Percentiles rank a stretch among this genome's conserved stretches.
phyloP scores from a whole-genome alignment of 768 basidiomycete genomes.

The Auricularia heimuer region DNA sequence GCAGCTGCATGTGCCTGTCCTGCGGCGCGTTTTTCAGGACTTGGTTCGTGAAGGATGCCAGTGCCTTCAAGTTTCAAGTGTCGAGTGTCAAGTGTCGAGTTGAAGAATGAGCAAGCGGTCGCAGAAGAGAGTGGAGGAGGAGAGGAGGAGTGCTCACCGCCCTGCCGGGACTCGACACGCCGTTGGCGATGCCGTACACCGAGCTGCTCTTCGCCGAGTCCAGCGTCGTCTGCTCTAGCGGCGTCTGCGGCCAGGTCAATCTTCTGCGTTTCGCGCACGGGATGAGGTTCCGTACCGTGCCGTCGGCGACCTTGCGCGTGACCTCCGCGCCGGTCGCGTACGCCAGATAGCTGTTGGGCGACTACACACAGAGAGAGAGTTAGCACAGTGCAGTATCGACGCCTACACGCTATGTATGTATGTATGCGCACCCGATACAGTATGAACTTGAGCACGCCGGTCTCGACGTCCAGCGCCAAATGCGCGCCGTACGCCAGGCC shows the following conservation, averaged over 20 bases:
- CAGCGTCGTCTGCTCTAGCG: constrained; percentile 66
- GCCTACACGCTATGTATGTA: background rate
- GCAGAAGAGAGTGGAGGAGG: too few relatives aligned
- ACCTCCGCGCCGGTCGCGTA: constrained; percentile 74
- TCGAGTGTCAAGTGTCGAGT: background rate
- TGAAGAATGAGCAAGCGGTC: background rate
- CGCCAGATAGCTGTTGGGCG: constrained; percentile 68
- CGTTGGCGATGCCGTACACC: constrained; percentile 71
- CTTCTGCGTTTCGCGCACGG: background rate
- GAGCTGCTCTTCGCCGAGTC: constrained; percentile 90
- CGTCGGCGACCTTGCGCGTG: constrained; percentile 69
- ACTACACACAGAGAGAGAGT: constrained; percentile 40
- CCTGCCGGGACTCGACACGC: constrained; percentile 75
- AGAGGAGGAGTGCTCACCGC: constrained; percentile 49
- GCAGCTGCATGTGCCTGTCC: constrained; percentile 62
- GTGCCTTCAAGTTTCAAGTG: constrained; percentile 38
- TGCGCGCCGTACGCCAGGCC: constrained; percentile 93
- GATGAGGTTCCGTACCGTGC: constrained; percentile 44
- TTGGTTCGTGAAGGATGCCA: constrained; percentile 81
- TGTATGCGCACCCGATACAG: constrained; percentile 57
- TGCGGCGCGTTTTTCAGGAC: constrained; percentile 77
- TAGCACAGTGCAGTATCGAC: background rate
- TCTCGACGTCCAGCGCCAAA: constrained; percentile 62
- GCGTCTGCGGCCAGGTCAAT: constrained; percentile 41
- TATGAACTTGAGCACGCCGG: constrained; percentile 64